Base-by-base conservation (phyloP, 352 stramenopile species). In the Pythium scleroteichum region DNA sequence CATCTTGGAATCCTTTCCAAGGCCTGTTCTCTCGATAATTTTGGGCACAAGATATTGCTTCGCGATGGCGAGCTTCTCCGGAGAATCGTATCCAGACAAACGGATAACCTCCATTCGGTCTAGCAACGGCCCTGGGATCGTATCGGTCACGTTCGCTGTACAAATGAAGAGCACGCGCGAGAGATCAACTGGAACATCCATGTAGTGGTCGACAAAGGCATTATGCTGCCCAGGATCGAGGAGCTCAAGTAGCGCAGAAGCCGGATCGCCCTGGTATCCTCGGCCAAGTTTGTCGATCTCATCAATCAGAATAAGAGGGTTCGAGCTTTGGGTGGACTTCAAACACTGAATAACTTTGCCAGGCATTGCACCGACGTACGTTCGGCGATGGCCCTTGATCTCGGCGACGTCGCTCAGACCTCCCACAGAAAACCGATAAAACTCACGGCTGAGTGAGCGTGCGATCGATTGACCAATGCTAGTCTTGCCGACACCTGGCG, bases 91-190 rank as follows among this genome's bases (percentile, higher is more conserved):
- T 19, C 97, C 97, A 24, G 94, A 98, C 14, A 99, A 66, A 55
- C 94, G 90, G 62, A 99, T 96, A 19, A 99, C 85, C 82, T 99
- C 97, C 97, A 99, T 99, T 51, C 97, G 87, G 83, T 99, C 97
- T n/a, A 99, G 76, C 41, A 99, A 75, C 17, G 97, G 97, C 4
- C 88, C 95, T 26, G 97, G 97, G 64, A 99, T 99, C 29, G 88
- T 98, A 55, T 98, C 93, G 14, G 97, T 85, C 39, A 97, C 92
- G 77, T 99, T 99, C 9, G 96, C 94, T 3, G 96, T 99, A 68
- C 96, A 99, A 58, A 99, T 96, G 72, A 99, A 99, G 6, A 98
- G 75, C 33, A 97, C 86, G 9, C 98, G 97, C 59, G 90, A 98
- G 6, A 99, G 85, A 78, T 99, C 97, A 6, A 99, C 87, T 6